These are phyloP conservation scores for Cercis canadensis DNA, from an alignment of 306 rosid genomes.

Conservation along the genomic window DNA sequence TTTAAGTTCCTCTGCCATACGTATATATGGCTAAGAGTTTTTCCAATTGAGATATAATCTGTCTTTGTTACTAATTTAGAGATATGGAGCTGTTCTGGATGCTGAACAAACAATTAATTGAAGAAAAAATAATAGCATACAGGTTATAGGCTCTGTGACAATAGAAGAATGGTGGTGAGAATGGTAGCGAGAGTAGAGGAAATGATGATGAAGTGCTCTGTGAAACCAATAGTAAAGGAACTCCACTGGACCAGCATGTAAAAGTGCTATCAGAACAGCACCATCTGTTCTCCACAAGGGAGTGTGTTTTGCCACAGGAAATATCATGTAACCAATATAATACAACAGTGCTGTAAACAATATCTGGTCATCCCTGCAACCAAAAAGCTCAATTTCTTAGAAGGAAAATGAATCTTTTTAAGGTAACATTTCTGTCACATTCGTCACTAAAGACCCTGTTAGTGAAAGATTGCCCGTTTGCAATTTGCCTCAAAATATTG, in stretches of 20 bases:
- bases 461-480: no score
- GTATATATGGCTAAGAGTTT: no score
- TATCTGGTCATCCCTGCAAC: slow-evolving; percentile 75
- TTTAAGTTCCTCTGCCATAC: no score
- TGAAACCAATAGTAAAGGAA: slow-evolving; percentile 80
- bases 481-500: no score
- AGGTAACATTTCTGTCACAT: no score
- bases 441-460: not conserved
- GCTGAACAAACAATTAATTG: no score
- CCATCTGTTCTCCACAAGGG: slow-evolving; percentile 68
- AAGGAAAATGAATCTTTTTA: no score
- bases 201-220: slow-evolving; percentile 80
- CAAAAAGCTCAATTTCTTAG: no score
- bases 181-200: slow-evolving; percentile 71
- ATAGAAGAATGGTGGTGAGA: slow-evolving; percentile 60
- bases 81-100: no score
- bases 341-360: slow-evolving; percentile 52
- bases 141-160: slow-evolving; percentile 53
- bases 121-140: slow-evolving; percentile 30
- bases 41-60: no score
- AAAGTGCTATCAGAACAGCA: slow-evolving; percentile 34
- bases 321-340: slow-evolving; percentile 29
- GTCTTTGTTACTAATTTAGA: no score
- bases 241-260: slow-evolving; percentile 75
- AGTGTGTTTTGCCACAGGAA: slow-evolving; percentile 31